Evolutionary conservation across 345 rosid genomes (phyloP).

Genomic region (Dipteronia sinensis): DNA sequence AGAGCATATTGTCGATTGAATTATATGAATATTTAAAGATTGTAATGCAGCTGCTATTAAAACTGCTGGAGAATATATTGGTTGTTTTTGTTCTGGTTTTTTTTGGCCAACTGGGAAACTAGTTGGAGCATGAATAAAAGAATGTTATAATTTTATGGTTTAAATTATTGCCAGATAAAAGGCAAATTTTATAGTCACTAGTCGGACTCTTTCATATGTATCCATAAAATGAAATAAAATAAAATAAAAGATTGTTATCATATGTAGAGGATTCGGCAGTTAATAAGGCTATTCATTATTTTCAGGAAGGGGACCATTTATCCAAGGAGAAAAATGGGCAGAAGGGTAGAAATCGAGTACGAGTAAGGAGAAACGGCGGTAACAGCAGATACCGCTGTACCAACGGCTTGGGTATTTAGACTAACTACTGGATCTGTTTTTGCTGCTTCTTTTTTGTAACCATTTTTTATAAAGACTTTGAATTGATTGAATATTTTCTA

Average conservation of each 20-base stretch:
- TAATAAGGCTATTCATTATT: not conserved
- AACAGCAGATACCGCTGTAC: slow-evolving; percentile 45
- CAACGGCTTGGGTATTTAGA: slow-evolving; percentile 48
- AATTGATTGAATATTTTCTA: not conserved
- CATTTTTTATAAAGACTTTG: not conserved
- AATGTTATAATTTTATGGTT: not conserved
- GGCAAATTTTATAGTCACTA: not conserved
- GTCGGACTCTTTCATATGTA: not conserved
- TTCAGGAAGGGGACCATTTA: slow-evolving; percentile 51
- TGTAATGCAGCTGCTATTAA: not conserved
- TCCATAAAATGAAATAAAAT: too few species aligned
- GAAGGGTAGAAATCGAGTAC: slow-evolving; percentile 48
- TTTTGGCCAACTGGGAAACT: too few species aligned
- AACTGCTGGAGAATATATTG: not conserved
- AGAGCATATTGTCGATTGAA: not conserved
- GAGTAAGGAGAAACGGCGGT: slow-evolving; percentile 37
- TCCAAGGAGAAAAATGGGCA: slow-evolving; percentile 65
- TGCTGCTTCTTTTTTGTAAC: not conserved
- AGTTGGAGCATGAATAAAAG: not conserved
- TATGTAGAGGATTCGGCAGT: not conserved
- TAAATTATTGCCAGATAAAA: not conserved
- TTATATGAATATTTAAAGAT: not conserved
- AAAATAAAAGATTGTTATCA: not conserved
- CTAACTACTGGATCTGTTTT: not conserved
- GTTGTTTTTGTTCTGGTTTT: not conserved